Conservation (phyloP, 208 protist genomes). For the Leishmania arabica region DNA sequence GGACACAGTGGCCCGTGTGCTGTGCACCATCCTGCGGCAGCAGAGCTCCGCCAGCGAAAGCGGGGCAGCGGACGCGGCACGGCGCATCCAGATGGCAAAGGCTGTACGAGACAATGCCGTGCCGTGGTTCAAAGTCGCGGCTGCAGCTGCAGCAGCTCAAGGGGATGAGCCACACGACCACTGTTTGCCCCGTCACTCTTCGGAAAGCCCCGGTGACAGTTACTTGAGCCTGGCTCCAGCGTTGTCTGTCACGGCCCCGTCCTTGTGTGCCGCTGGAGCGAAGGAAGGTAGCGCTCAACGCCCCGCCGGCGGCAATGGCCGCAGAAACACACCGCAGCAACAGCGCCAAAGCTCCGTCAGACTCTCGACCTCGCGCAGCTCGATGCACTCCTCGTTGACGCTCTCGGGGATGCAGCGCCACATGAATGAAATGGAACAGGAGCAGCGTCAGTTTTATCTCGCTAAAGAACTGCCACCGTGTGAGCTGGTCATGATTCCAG, state of each 20-base stretch:
- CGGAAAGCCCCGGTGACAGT: neutral
- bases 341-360: neutral
- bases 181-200: neutral
- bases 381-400: slow-evolving; percentile 1
- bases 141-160: neutral
- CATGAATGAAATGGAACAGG: slow-evolving; percentile 12
- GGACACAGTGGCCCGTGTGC: slow-evolving; percentile 29
- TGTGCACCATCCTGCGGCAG: slow-evolving; percentile 13
- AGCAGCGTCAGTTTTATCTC: slow-evolving; percentile 20
- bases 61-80: neutral
- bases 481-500: slow-evolving; percentile 26
- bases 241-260: neutral
- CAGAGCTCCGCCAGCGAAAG: neutral
- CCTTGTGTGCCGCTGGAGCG: neutral
- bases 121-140: slow-evolving; percentile 12
- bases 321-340: neutral
- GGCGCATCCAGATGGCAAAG: slow-evolving; percentile 20
- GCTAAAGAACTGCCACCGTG: slow-evolving; percentile 24
- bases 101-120: slow-evolving; percentile 25
- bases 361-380: neutral
- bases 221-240: neutral
- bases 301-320: neutral
- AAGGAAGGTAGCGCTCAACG: slow-evolving; percentile 3
- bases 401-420: neutral
- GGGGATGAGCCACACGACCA: neutral